Percentiles rank a stretch among this genome's conserved stretches.
Conservation (phyloP, 192 early-diverging fungal genomes). For the Coemansia sp. region DNA sequence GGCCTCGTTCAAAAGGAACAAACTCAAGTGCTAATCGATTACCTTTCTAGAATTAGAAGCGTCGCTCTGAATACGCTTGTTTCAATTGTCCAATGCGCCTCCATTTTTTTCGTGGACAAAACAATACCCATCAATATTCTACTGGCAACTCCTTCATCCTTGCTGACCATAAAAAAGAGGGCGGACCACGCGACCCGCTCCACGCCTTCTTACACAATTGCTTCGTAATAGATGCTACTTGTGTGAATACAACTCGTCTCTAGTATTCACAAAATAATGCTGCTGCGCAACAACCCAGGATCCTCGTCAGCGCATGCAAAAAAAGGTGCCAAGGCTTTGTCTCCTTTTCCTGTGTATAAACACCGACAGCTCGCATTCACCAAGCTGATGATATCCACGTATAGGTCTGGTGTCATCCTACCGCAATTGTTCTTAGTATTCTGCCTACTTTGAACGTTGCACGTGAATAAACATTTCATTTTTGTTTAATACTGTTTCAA, state of each 20-base stretch:
- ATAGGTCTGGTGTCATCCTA: not conserved
- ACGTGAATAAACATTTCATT: not conserved
- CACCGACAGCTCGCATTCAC: not conserved
- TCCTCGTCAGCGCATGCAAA: not conserved
- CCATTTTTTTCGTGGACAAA: not conserved
- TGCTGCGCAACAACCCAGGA: too few species aligned
- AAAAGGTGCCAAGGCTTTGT: not conserved
- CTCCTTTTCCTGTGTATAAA: not conserved
- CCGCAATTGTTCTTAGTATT: not conserved
- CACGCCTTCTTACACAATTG: not conserved
- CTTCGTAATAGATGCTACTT: not conserved
- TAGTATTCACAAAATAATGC: too few species aligned
- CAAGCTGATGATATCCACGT: not conserved
- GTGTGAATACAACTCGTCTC: not conserved
- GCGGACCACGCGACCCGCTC: constrained; percentile 5
- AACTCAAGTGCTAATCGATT: not conserved
- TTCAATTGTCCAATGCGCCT: constrained; percentile 5
- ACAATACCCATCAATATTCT: constrained; percentile 6
- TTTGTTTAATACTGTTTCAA: not conserved
- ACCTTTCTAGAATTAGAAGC: not conserved
- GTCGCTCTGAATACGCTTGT: not conserved
- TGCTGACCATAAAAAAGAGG: not conserved
- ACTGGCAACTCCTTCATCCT: not conserved
- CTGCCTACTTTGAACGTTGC: not conserved
- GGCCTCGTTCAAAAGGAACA: not conserved